Conservation (phyloP, 257 asterid species). For the Fraxinus anomala region DNA sequence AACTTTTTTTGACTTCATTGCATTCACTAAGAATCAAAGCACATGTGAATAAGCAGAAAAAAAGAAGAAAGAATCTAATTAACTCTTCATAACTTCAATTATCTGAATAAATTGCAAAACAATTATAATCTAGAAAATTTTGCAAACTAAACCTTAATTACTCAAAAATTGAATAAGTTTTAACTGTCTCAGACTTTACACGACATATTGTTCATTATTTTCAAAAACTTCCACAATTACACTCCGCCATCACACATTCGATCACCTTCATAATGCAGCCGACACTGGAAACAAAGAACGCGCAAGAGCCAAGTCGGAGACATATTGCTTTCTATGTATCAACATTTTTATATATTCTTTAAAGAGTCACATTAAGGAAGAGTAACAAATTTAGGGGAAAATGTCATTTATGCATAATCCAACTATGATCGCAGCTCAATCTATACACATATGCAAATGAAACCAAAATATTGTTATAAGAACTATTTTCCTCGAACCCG, state of each 20-base stretch:
- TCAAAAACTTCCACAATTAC: not conserved
- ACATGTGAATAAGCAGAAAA: not conserved
- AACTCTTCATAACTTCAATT: not conserved
- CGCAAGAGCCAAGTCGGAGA: not conserved
- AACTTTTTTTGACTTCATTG: slow-evolving; percentile 1
- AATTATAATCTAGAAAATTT: not conserved
- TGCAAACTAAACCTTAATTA: not conserved
- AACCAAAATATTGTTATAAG: not conserved
- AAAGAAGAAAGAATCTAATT: not conserved
- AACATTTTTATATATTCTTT: not conserved
- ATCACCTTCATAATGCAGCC: not conserved
- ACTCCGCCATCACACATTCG: not conserved
- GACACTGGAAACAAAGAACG: not conserved
- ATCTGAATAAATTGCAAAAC: not conserved
- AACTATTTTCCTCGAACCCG: not conserved
- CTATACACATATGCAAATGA: not conserved
- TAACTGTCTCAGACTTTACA: not conserved
- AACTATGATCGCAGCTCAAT: not conserved
- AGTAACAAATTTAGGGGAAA: not conserved
- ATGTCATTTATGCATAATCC: not conserved
- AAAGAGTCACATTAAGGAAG: not conserved
- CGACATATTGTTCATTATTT: not conserved
- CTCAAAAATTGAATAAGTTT: not conserved
- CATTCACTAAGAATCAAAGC: not conserved
- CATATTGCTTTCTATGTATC: not conserved